phyloP scores from a whole-genome alignment of 805 yeast species.

The Yamadazyma sp. region DNA sequence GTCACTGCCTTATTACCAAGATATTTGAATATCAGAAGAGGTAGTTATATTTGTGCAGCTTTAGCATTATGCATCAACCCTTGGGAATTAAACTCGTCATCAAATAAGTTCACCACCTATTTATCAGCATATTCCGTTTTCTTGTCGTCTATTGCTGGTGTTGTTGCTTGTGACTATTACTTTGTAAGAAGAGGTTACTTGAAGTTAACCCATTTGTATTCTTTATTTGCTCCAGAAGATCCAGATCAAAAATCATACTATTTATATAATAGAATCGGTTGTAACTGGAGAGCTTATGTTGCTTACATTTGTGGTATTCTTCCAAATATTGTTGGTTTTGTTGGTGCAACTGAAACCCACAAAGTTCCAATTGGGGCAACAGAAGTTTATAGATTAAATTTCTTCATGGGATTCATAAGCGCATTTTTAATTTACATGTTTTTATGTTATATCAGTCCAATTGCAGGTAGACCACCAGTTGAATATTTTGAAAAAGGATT shows the following conservation, averaged over 20 bases:
- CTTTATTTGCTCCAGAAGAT: conserved; percentile 35
- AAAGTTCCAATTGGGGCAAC: conserved; percentile 76
- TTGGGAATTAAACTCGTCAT: conserved; percentile 40
- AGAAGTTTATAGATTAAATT: conserved; percentile 68
- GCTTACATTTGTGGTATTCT: conserved; percentile 79
- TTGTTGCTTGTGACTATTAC: conserved; percentile 43
- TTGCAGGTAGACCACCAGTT: conserved; percentile 33
- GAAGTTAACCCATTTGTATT: conserved; percentile 62
- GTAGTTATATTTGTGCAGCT: conserved; percentile 38
- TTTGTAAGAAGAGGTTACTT: conserved; percentile 69
- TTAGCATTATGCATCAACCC: conserved; percentile 39
- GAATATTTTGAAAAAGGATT: conserved; percentile 52
- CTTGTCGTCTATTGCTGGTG: conserved; percentile 43
- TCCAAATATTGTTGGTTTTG: conserved; percentile 86
- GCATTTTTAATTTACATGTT: conserved; percentile 55
- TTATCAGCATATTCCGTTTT: conserved; percentile 43
- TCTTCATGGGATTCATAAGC: conserved; percentile 69
- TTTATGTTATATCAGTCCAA: conserved; percentile 53
- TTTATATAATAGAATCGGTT: conserved; percentile 59
- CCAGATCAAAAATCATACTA: conserved; percentile 39
- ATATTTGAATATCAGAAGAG: conserved; percentile 40
- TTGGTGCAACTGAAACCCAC: conserved; percentile 72
- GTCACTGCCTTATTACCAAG: conserved; percentile 39
- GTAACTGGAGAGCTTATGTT: conserved; percentile 80
- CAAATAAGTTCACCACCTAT: conserved; percentile 40